Conservation (phyloP, 2,329 filamentous ascomycete genomes). For the Macroventuria anomochaeta region DNA sequence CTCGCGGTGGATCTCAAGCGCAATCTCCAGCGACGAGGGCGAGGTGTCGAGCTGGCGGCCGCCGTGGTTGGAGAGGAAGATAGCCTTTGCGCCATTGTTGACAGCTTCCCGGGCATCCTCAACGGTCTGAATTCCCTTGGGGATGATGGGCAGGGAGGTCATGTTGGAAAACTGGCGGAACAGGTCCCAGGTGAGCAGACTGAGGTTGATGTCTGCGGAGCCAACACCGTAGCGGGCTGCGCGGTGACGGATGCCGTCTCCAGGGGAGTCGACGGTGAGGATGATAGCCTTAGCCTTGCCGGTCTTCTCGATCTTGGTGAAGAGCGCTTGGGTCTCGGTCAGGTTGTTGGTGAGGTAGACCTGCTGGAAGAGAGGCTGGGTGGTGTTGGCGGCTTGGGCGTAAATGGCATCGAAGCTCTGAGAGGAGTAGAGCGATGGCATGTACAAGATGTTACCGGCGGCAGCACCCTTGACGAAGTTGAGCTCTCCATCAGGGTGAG, state of each 20-base stretch:
- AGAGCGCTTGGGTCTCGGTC: conserved; percentile 39
- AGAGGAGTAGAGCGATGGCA: conserved; percentile 49
- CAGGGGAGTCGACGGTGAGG: conserved; percentile 51
- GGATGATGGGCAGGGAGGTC: conserved; percentile 49
- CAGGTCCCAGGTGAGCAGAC: conserved; percentile 44
- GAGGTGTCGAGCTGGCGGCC: conserved; percentile 54
- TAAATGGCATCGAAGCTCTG: conserved; percentile 45
- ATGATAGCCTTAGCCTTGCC: conserved; percentile 51
- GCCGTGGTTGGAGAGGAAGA: conserved; percentile 53
- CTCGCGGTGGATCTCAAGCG: conserved; percentile 73
- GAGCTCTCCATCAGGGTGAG: conserved; percentile 56
- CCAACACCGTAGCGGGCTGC: conserved; percentile 43
- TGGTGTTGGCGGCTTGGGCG: conserved; percentile 27
- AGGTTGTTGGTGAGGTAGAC: conserved; percentile 48
- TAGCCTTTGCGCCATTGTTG: conserved; percentile 47
- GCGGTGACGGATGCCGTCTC: conserved; percentile 48
- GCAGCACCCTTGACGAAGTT: conserved; percentile 60
- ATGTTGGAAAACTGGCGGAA: conserved; percentile 46
- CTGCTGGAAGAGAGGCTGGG: conserved; percentile 52
- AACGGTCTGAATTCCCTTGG: conserved; percentile 51
- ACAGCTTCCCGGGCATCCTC: conserved; percentile 49
- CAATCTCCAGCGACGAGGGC: conserved; percentile 75
- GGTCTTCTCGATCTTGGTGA: conserved; percentile 39
- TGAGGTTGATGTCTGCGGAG: conserved; percentile 40
- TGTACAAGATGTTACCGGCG: conserved; percentile 59